These are phyloP conservation scores for Annulohypoxylon bovei DNA, from an alignment of 495 filamentous ascomycete genomes.

Conservation along the genomic window DNA sequence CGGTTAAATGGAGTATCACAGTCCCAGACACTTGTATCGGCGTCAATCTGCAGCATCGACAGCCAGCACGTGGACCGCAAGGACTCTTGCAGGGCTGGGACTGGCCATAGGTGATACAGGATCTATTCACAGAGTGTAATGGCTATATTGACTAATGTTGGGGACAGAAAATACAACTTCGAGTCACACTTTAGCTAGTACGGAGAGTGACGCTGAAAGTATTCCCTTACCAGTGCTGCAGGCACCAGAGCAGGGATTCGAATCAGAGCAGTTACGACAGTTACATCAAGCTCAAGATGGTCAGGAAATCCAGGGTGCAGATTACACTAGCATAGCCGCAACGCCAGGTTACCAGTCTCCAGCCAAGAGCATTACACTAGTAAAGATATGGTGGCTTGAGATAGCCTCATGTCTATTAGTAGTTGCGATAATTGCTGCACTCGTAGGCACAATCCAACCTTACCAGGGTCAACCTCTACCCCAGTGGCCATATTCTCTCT, in stretches of 20 bases:
- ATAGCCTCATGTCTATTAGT: conserved; percentile 21
- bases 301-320: background rate
- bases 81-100: conserved; percentile 6
- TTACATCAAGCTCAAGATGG: background rate
- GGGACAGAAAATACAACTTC: background rate
- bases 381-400: conserved; percentile 40
- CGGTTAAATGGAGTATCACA: background rate
- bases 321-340: background rate
- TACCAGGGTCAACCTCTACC: conserved; percentile 41
- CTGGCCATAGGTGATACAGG: background rate
- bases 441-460: conserved; percentile 35
- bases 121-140: background rate
- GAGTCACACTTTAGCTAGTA: background rate
- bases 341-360: too few relatives aligned
- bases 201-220: background rate
- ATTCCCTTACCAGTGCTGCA: background rate
- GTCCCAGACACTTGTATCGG: background rate
- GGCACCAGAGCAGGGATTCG: background rate
- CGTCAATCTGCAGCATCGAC: background rate
- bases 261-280: background rate
- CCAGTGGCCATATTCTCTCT: conserved; percentile 41
- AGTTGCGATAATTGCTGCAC: conserved; percentile 28
- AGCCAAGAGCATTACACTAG: background rate
- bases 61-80: background rate
- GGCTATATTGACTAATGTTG: background rate